Conservation (phyloP, 2,329 filamentous ascomycete genomes). For the Fusarium pseudoanthophilum region DNA sequence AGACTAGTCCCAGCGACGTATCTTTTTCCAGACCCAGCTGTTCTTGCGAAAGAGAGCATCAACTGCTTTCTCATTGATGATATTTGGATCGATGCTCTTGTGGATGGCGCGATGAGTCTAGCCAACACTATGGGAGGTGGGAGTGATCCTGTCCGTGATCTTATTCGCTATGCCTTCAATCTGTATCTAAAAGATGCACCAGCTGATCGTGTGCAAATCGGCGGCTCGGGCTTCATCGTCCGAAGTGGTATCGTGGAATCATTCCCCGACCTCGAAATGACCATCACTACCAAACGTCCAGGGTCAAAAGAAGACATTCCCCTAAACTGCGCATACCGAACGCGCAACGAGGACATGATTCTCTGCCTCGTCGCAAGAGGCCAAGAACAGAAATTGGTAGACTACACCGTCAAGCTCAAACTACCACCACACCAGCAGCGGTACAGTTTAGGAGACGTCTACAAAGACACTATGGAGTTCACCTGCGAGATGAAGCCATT, state of each 20-base stretch:
- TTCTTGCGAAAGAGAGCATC: background rate
- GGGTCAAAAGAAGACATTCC: rapidly evolving
- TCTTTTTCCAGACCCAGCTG: background rate
- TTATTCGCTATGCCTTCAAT: background rate
- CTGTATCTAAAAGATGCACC: background rate
- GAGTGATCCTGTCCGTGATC: background rate
- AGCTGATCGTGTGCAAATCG: background rate
- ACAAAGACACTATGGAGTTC: rapidly evolving
- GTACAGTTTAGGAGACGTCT: rapidly evolving
- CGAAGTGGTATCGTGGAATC: background rate
- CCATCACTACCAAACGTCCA: background rate
- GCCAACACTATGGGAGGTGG: background rate
- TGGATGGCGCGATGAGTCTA: background rate
- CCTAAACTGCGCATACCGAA: background rate
- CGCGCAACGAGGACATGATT: background rate
- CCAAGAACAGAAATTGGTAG: background rate
- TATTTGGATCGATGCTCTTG: background rate
- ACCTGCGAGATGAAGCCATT: background rate
- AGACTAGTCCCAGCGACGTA: background rate
- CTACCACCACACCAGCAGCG: background rate
- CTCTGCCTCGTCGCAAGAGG: background rate
- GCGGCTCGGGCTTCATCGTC: background rate
- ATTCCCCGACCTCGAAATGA: background rate
- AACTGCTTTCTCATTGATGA: background rate
- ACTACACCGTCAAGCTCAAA: background rate